Percentiles rank a stretch among this genome's conserved stretches.
Evolutionary conservation across 2,329 filamentous ascomycete genomes (phyloP).

Genomic region (Ophiocordyceps camponoti-floridani): DNA sequence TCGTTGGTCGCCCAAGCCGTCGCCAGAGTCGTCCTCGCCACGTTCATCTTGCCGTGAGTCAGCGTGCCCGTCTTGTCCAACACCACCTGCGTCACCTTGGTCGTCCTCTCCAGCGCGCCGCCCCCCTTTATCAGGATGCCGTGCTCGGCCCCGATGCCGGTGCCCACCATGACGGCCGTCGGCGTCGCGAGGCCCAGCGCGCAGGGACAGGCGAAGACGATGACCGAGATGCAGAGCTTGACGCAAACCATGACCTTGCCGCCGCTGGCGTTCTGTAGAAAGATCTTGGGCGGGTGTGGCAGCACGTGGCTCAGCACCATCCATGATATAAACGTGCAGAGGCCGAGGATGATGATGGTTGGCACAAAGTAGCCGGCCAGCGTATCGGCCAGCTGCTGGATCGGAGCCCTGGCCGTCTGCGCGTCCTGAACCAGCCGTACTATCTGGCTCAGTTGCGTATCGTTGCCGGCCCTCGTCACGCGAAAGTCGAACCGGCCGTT

Average conservation of each 20-base stretch:
- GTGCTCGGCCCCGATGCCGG: slow-evolving; percentile 87
- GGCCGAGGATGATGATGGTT: slow-evolving; percentile 65
- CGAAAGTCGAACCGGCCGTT: slow-evolving; percentile 82
- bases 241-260: slow-evolving; percentile 93
- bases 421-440: slow-evolving; percentile 97
- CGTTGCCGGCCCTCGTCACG: slow-evolving; percentile 79
- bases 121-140: slow-evolving; percentile 97
- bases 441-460: slow-evolving; percentile 95
- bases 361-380: slow-evolving; percentile 92
- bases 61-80: slow-evolving; percentile 94
- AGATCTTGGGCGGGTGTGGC: slow-evolving; percentile 71
- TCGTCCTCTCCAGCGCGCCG: slow-evolving; percentile 76
- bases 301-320: slow-evolving; percentile 87
- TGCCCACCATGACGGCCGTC: slow-evolving; percentile 97
- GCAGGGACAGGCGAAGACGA: slow-evolving; percentile 94
- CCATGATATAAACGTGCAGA: slow-evolving; percentile 77
- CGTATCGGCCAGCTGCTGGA: slow-evolving; percentile 79
- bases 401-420: slow-evolving; percentile 84
- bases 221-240: slow-evolving; percentile 94
- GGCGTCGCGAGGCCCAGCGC: slow-evolving; percentile 91
- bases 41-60: slow-evolving; percentile 89
- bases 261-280: slow-evolving; percentile 61
- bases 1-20: slow-evolving; percentile 52
- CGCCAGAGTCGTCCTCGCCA: slow-evolving; percentile 52
- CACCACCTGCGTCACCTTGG: slow-evolving; percentile 76